Evolutionary conservation across 495 filamentous ascomycete species (phyloP).

Genomic region (Apiosordaria backusii): DNA sequence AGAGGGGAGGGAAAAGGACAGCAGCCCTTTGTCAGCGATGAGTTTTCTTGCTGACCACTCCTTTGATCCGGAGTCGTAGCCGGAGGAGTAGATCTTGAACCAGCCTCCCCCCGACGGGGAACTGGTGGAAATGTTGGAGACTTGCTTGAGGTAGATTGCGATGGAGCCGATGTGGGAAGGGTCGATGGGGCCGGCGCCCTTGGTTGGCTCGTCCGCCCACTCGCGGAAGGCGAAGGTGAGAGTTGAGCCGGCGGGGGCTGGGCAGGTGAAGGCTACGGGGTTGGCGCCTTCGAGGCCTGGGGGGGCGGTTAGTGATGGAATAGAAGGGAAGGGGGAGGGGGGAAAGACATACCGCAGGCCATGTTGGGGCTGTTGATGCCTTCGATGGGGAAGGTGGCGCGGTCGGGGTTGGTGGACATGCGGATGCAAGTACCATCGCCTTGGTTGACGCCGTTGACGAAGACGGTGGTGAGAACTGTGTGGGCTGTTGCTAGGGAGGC

Average conservation of each 20-base stretch:
- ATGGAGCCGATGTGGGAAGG: constrained; percentile 65
- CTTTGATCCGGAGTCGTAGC: constrained; percentile 49
- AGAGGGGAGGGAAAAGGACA: constrained; percentile 56
- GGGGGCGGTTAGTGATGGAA: constrained; percentile 5
- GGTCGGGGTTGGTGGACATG: constrained; percentile 51
- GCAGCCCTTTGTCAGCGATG: constrained; percentile 59
- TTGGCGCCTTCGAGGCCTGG: constrained; percentile 55
- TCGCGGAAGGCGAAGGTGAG: constrained; percentile 62
- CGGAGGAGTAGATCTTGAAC: constrained; percentile 76
- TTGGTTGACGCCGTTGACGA: constrained; percentile 59
- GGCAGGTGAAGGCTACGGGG: constrained; percentile 57
- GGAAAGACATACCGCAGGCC: constrained; percentile 59
- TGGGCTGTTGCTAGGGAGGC: constrained; percentile 47
- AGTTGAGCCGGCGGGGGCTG: constrained; percentile 48
- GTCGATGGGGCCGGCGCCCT: constrained; percentile 56
- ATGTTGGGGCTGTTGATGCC: constrained; percentile 53
- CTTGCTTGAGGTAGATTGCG: constrained; percentile 68
- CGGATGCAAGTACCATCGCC: constrained; percentile 68
- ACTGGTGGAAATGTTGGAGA: constrained; percentile 40
- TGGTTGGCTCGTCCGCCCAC: constrained; percentile 53
- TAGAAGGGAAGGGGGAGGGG: background rate
- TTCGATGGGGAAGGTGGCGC: constrained; percentile 52
- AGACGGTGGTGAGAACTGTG: constrained; percentile 64
- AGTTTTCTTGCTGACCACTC: constrained; percentile 69
- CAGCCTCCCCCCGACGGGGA: constrained; percentile 59